Evolutionary conservation across 805 yeast species (phyloP).

Genomic region (Kluyveromyces wickerhamii): DNA sequence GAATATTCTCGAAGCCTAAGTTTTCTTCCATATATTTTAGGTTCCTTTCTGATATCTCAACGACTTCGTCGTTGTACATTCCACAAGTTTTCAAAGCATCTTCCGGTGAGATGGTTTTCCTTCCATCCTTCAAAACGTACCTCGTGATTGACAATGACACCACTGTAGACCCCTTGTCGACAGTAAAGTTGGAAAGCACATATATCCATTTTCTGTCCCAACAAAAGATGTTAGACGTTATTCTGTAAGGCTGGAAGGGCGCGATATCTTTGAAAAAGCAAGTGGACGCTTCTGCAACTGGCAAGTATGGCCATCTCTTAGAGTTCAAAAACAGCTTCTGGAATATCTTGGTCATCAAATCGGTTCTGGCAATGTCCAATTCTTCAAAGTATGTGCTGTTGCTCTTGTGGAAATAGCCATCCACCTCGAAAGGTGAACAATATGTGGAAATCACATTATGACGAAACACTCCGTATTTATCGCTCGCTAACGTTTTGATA

Average conservation of each 20-base stretch:
- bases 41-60: slow-evolving; percentile 34
- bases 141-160: slow-evolving; percentile 63
- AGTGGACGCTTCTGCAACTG: slow-evolving; percentile 66
- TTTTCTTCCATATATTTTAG: slow-evolving; percentile 19
- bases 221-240: slow-evolving; percentile 55
- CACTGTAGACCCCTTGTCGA: slow-evolving; percentile 30
- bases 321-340: slow-evolving; percentile 44
- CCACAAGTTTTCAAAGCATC: slow-evolving; percentile 52
- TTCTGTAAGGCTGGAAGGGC: slow-evolving; percentile 51
- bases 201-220: slow-evolving; percentile 90
- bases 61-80: slow-evolving; percentile 45
- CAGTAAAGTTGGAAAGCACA: slow-evolving; percentile 54
- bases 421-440: slow-evolving; percentile 74
- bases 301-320: slow-evolving; percentile 51
- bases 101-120: slow-evolving; percentile 64
- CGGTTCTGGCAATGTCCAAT: slow-evolving; percentile 69
- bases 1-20: slow-evolving; percentile 18
- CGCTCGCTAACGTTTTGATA: slow-evolving; percentile 14
- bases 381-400: slow-evolving; percentile 81
- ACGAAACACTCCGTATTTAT: slow-evolving; percentile 32
- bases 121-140: slow-evolving; percentile 72
- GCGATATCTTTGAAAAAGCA: slow-evolving; percentile 65
- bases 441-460: slow-evolving; percentile 40
- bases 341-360: slow-evolving; percentile 48
- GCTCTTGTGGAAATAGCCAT: slow-evolving; percentile 78